phyloP scores from a whole-genome alignment of 2,329 filamentous ascomycete genomes.

The Fusarium napiforme region DNA sequence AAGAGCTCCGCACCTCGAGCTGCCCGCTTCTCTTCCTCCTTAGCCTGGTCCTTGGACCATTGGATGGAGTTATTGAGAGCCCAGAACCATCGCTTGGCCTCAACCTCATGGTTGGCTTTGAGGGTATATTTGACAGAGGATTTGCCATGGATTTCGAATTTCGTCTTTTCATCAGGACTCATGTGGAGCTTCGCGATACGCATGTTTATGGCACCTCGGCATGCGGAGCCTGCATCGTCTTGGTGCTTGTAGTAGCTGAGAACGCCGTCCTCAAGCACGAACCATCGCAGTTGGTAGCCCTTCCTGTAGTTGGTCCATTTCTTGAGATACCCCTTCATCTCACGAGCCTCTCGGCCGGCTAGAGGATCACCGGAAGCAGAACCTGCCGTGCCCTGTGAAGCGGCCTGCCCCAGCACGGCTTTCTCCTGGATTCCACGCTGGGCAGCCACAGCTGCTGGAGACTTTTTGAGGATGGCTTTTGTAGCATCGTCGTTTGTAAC shows the following conservation, averaged over 20 bases:
- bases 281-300: conserved; percentile 97
- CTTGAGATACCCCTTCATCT: conserved; percentile 99
- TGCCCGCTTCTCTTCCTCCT: conserved; percentile 83
- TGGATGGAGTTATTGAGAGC: conserved; percentile 98
- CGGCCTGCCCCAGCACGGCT: conserved; percentile 84
- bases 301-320: conserved; percentile 99
- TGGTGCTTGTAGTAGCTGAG: conserved; percentile 99
- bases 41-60: conserved; percentile 96
- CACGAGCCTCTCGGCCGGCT: conserved; percentile 85
- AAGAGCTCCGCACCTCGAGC: conserved; percentile 79
- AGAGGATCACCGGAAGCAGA: conserved; percentile 68
- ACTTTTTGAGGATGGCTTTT: conserved; percentile 88
- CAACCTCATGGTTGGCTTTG: conserved; percentile 97
- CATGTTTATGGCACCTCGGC: conserved; percentile 98
- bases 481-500: conserved; percentile 95
- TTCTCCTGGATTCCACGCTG: conserved; percentile 97
- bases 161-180: conserved; percentile 96
- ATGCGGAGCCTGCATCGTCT: conserved; percentile 95
- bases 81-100: conserved; percentile 99
- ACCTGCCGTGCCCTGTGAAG: conserved; percentile 64
- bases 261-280: conserved; percentile 96
- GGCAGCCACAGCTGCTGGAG: conserved; percentile 91
- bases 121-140: conserved; percentile 98
- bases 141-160: conserved; percentile 97
- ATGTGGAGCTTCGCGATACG: conserved; percentile 93